Base-by-base conservation (phyloP, 352 stramenopile species). In the Thalassiosira exigua region DNA sequence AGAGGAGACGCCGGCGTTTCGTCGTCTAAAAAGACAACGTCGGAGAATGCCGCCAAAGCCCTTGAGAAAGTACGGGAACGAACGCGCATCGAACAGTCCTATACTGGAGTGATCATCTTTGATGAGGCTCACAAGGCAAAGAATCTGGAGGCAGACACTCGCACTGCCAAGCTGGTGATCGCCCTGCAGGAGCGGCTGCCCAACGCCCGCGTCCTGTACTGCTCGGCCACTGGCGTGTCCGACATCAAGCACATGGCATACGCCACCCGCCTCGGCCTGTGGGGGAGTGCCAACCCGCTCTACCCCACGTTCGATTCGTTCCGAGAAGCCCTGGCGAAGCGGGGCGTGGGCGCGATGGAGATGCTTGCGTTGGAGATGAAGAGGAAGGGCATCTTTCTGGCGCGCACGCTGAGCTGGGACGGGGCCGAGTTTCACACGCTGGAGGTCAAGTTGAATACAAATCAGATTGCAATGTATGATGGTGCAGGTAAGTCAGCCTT, bases 311-410 rank as follows among this genome's bases (percentile, higher is more conserved):
- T 94, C 65, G 58, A 73, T 27, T 69, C 68, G n/a, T 96, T 95
- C 69, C 62, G 70, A 5, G 64, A 74, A 1, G 79, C 82, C 7
- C 85, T 95, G 42, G 79, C 90, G 24, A 86, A 91, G 64, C 65
- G 89, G 27, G 91, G 91, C 27, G 82, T 94, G 26, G 90, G 90
- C 12, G 86, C 86, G 7, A 82, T 96, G 74, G 92, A 96, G 72
- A 89, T 96, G 71, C 78, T 95, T 3, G 87, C 91, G 24, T 83
- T 96, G 29, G 86, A 95, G 74, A 85, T 95, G 64, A 96, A 96
- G 78, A 64, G 79, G 19, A 75, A 69, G 33, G 91, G 91, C 42
- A 60, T 69, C 9, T 90, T 92, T 36, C 54, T 95, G 24, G 85
- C 81, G 44, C 67, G 89, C 11, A 92, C 86, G 5, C 74, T 95